A percentile compares a stretch with the other conserved stretches of the same genome.
These are phyloP conservation scores for Cornus controversa DNA, from an alignment of 148 eudicot genomes.

Conservation along the genomic window DNA sequence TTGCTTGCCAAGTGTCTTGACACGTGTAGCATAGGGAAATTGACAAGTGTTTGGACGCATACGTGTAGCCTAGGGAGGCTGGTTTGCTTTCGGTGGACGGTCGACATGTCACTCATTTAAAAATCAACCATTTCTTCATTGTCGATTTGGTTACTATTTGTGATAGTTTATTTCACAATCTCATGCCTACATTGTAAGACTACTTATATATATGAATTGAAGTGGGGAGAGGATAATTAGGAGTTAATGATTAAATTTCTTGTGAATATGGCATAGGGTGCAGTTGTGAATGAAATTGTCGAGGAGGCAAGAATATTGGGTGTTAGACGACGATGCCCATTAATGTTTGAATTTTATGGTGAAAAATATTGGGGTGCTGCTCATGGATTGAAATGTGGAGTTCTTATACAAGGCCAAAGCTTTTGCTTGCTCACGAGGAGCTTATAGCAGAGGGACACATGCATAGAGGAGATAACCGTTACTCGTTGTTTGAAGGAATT, in stretches of 20 bases:
- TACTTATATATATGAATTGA: neutral
- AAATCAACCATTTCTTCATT: neutral
- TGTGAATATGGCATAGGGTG: constrained; percentile 29
- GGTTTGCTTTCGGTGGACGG: neutral
- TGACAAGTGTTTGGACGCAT: no score
- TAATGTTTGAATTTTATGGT: constrained; percentile 58
- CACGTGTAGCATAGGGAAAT: no score
- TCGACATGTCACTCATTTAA: neutral
- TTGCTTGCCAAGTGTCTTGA: no score
- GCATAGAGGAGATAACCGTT: constrained; percentile 61
- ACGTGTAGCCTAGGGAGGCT: neutral
- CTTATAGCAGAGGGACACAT: constrained; percentile 54
- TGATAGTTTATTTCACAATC: no score
- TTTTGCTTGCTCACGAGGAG: constrained; percentile 42
- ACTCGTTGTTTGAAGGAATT: constrained; percentile 73
- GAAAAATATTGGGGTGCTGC: constrained; percentile 63
- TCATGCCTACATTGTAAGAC: constrained; percentile 38
- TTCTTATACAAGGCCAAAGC: constrained; percentile 65
- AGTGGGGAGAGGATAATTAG: neutral
- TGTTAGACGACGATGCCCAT: constrained; percentile 36
- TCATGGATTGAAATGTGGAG: constrained; percentile 50
- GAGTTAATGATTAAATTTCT: neutral
- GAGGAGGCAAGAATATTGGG: constrained; percentile 46
- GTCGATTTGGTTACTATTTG: no score
- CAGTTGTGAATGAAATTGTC: constrained; percentile 37